Conservation (phyloP, 2,329 filamentous ascomycete species). For the Trichoderma oligosporum region DNA sequence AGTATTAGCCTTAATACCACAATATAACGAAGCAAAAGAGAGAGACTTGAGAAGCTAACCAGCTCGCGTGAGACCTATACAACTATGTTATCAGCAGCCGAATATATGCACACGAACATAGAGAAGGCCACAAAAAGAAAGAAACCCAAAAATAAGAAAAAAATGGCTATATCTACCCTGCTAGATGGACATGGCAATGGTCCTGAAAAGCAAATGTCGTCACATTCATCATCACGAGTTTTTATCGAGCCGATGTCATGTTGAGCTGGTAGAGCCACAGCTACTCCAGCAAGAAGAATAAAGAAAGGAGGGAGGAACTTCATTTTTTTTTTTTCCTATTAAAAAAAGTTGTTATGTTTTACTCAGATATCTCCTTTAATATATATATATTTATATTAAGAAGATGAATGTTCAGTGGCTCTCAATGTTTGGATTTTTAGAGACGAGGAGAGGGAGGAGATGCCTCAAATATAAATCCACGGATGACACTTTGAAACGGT, state of each 20-base stretch:
- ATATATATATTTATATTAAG: too few relatives aligned
- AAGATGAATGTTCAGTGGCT: too few relatives aligned
- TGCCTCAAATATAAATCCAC: neutral
- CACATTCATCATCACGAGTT: neutral
- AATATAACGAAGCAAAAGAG: neutral
- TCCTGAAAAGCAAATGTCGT: neutral
- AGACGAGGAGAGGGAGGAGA: too few relatives aligned
- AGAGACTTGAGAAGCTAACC: neutral
- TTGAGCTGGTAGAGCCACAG: neutral
- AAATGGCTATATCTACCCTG: neutral
- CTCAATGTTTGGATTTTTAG: too few relatives aligned
- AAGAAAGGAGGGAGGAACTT: neutral
- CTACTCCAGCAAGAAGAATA: neutral
- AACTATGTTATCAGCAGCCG: neutral
- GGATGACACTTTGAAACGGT: too few relatives aligned
- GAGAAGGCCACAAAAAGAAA: too few relatives aligned
- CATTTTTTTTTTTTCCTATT: neutral
- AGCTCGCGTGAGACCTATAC: neutral
- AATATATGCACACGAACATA: neutral
- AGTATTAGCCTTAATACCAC: neutral
- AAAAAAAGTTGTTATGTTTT: neutral
- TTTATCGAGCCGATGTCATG: neutral
- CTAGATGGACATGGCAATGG: slow-evolving; percentile 10
- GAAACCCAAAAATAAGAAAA: too few relatives aligned
- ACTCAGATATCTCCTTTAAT: too few relatives aligned